These are phyloP conservation scores for Solanum tarijense DNA, from an alignment of 257 asterid species.

Conservation along the genomic window DNA sequence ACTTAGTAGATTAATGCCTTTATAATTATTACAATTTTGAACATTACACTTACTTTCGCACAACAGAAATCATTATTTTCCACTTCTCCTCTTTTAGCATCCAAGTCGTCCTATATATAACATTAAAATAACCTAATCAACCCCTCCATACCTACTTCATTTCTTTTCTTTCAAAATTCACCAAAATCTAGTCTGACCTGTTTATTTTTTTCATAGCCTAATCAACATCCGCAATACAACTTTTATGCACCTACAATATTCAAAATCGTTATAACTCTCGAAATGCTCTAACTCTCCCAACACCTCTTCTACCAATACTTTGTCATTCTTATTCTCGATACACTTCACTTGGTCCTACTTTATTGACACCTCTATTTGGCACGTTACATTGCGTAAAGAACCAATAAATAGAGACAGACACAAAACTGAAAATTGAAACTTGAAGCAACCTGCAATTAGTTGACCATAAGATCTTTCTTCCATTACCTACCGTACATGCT, in stretches of 20 bases:
- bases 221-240: no score
- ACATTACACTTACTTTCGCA: neutral
- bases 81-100: neutral
- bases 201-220: neutral
- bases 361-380: neutral
- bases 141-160: neutral
- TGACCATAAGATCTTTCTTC: neutral
- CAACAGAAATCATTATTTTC: neutral
- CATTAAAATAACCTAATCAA: neutral
- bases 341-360: neutral
- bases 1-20: neutral
- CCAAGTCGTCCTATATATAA: neutral
- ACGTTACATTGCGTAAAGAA: neutral
- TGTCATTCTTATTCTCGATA: neutral
- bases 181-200: fast-evolving
- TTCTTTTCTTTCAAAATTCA: no score
- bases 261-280: no score
- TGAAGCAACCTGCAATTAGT: neutral
- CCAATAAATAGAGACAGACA: neutral
- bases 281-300: no score
- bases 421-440: neutral
- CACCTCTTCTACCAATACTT: neutral
- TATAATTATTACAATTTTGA: neutral
- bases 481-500: neutral
- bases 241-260: no score